Percentiles rank a stretch among this genome's conserved stretches.
phyloP scores from a whole-genome alignment of 345 rosid genomes.

The Populus euphratica region DNA sequence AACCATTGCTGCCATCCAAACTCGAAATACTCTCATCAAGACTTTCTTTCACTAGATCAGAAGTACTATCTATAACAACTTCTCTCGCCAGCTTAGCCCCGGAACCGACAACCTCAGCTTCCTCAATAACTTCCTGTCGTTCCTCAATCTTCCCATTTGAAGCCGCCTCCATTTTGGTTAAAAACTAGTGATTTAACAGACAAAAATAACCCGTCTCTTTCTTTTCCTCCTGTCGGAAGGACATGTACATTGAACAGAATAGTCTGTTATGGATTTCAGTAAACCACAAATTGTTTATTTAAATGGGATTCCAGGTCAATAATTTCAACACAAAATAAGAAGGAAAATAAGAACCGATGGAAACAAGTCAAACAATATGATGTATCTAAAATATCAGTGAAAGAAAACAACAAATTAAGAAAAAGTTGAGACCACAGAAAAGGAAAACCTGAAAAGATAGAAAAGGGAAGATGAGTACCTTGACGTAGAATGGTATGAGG shows the following conservation, averaged over 20 bases:
- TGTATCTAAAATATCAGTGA: background rate
- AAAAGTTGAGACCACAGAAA: background rate
- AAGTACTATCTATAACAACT: background rate
- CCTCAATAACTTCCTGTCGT: constrained; percentile 5
- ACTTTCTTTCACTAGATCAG: constrained; percentile 5
- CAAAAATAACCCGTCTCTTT: background rate
- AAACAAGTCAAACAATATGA: constrained; percentile 4
- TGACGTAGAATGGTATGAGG: constrained; percentile 13
- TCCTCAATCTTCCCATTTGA: constrained; percentile 25
- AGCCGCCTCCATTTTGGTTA: constrained; percentile 25
- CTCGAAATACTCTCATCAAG: constrained; percentile 14
- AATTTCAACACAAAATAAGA: background rate
- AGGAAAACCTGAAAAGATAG: background rate
- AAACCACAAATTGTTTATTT: background rate
- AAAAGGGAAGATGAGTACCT: background rate
- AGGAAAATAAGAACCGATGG: background rate
- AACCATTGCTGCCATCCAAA: constrained; percentile 16
- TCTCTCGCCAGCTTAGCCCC: constrained; percentile 21
- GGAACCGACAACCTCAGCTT: constrained; percentile 10
- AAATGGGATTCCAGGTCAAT: background rate
- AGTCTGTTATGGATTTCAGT: background rate
- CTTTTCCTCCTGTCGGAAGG: constrained; percentile 5
- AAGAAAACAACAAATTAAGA: background rate
- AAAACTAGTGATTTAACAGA: background rate
- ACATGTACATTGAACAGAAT: background rate